Evolutionary conservation across 2,329 filamentous ascomycete genomes (phyloP).

Genomic region (Ceratocystiopsis brevicomis): DNA sequence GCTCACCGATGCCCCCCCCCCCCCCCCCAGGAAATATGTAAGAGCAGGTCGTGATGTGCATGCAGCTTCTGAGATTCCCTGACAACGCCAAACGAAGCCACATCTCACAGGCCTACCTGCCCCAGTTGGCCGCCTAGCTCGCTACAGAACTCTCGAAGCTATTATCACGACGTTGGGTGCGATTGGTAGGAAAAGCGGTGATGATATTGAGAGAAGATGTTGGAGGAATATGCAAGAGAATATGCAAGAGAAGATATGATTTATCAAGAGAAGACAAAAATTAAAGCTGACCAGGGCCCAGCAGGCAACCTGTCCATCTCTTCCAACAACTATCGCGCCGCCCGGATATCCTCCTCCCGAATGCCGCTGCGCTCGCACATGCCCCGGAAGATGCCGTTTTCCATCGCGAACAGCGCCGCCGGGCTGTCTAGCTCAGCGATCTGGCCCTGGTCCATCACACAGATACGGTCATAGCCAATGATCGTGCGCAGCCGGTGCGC

Average conservation of each 20-base stretch:
- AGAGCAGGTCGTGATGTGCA: no score
- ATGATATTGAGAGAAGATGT: no score
- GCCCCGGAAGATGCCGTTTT: conserved; percentile 53
- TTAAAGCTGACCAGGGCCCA: no score
- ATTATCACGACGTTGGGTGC: background rate
- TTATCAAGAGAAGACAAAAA: no score
- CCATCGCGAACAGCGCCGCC: conserved; percentile 50
- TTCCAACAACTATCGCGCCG: conserved; percentile 16
- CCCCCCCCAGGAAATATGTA: no score
- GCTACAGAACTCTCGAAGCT: conserved; percentile 9
- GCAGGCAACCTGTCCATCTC: no score
- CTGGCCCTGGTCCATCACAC: conserved; percentile 78
- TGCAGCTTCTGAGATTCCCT: no score
- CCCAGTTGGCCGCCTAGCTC: conserved; percentile 3
- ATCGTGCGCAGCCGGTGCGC: conserved; percentile 86
- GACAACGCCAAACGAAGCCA: no score
- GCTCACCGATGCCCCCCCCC: no score
- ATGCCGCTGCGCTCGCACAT: conserved; percentile 88
- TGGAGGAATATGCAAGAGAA: no score
- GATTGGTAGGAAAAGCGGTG: no score
- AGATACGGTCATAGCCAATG: conserved; percentile 84
- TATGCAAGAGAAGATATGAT: no score
- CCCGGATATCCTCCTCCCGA: conserved; percentile 31
- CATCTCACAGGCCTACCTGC: background rate
- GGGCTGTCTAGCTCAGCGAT: conserved; percentile 81